phyloP scores from a whole-genome alignment of 768 basidiomycete genomes.

The Leccinum subgranulosum region DNA sequence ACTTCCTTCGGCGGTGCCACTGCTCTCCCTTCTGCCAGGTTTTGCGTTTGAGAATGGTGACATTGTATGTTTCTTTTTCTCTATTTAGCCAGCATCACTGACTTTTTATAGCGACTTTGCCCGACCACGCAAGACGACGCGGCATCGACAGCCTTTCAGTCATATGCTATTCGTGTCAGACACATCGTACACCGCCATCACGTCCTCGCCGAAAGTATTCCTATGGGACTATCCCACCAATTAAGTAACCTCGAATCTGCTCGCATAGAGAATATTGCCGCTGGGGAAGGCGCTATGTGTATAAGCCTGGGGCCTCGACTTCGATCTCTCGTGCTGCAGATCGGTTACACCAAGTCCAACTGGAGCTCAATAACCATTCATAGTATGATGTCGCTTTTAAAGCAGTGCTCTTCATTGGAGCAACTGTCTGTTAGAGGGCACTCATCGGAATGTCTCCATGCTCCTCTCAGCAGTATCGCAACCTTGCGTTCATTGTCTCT shows the following conservation, averaged over 20 bases:
- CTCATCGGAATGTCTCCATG: slow-evolving; percentile 27
- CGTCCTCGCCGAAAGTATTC: slow-evolving; percentile 8
- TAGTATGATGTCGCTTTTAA: slow-evolving; percentile 24
- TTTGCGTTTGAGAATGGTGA: slow-evolving; percentile 7
- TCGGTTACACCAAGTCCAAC: slow-evolving; percentile 18
- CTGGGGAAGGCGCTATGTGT: slow-evolving; percentile 8
- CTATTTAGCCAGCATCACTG: not conserved
- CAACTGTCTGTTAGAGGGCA: slow-evolving; percentile 40
- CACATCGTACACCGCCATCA: slow-evolving; percentile 21
- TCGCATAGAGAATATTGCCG: slow-evolving; percentile 17
- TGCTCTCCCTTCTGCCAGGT: slow-evolving; percentile 35
- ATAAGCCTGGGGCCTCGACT: slow-evolving; percentile 36
- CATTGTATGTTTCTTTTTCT: slow-evolving; percentile 11
- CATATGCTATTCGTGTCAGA: slow-evolving; percentile 25
- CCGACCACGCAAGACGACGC: not conserved
- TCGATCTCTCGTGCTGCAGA: slow-evolving; percentile 35
- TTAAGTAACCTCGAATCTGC: slow-evolving; percentile 18
- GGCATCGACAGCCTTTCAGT: slow-evolving; percentile 10
- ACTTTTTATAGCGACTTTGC: slow-evolving; percentile 12
- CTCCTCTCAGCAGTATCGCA: slow-evolving; percentile 31
- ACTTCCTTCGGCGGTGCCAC: slow-evolving; percentile 39
- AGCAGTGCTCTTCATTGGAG: slow-evolving; percentile 28
- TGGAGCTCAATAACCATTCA: slow-evolving; percentile 23
- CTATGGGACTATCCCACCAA: not conserved
- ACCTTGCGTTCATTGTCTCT: slow-evolving; percentile 38